These are phyloP conservation scores for Cicer bijugum DNA, from an alignment of 306 rosid genomes.

Conservation along the genomic window DNA sequence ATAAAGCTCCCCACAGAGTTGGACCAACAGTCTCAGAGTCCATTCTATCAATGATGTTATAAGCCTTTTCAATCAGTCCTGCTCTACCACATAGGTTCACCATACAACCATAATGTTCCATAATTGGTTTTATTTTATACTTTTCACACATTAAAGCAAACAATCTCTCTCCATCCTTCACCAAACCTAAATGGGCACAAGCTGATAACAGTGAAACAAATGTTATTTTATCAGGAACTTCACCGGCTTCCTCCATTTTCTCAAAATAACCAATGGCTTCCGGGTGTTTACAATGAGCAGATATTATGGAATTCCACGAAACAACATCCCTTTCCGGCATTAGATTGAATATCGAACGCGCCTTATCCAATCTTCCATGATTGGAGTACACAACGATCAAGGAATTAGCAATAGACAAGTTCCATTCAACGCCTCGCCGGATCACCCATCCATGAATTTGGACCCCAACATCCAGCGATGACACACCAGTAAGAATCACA, in stretches of 20 bases:
- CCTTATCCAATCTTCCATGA: conserved; percentile 57
- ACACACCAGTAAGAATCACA: conserved; percentile 50
- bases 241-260: conserved; percentile 65
- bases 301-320: conserved; percentile 86
- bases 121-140: conserved; percentile 71
- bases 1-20: conserved; percentile 87
- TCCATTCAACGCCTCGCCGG: conserved; percentile 66
- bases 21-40: conserved; percentile 77
- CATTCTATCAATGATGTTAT: conserved; percentile 57
- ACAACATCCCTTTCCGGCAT: conserved; percentile 82
- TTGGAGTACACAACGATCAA: conserved; percentile 69
- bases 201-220: conserved; percentile 75
- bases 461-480: conserved; percentile 53
- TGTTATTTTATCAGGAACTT: conserved; percentile 66
- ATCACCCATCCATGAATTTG: conserved; percentile 83
- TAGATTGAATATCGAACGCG: conserved; percentile 59
- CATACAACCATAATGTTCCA: conserved; percentile 88
- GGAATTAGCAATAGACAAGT: conserved; percentile 71
- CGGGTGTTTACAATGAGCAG: conserved; percentile 64
- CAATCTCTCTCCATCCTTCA: conserved; percentile 69
- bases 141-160: conserved; percentile 64
- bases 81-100: conserved; percentile 91
- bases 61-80: conserved; percentile 74
- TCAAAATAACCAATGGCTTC: conserved; percentile 65
- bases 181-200: conserved; percentile 73